These are phyloP conservation scores for Lipomyces spencermartinsiae DNA, from an alignment of 805 yeast species.

Conservation along the genomic window DNA sequence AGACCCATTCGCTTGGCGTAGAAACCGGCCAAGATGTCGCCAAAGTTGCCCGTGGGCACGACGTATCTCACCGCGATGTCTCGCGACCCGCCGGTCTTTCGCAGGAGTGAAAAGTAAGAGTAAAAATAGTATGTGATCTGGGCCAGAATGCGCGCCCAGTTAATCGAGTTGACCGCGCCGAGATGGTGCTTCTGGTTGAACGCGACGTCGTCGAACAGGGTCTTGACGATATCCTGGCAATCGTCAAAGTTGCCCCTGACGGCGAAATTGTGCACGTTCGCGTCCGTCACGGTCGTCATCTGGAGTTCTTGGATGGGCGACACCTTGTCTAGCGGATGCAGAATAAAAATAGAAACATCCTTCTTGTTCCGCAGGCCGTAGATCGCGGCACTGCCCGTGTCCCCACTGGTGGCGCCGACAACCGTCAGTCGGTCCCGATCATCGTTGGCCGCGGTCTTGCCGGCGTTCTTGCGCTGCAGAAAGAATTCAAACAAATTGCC, in stretches of 20 bases:
- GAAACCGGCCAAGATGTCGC: slow-evolving; percentile 96
- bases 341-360: slow-evolving; percentile 95
- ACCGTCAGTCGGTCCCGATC: slow-evolving; percentile 83
- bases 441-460: slow-evolving; percentile 47
- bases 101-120: slow-evolving; percentile 75
- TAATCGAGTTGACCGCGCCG: slow-evolving; percentile 97
- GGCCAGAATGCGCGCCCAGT: slow-evolving; percentile 98
- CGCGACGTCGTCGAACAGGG: slow-evolving; percentile 84
- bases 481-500: slow-evolving; percentile 97
- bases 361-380: slow-evolving; percentile 96
- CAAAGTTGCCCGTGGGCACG: slow-evolving; percentile 98
- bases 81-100: slow-evolving; percentile 40
- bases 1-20: slow-evolving; percentile 95
- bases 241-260: slow-evolving; percentile 97
- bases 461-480: slow-evolving; percentile 72
- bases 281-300: slow-evolving; percentile 95
- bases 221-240: slow-evolving; percentile 96
- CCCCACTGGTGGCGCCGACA: slow-evolving; percentile 99
- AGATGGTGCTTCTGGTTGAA: slow-evolving; percentile 90
- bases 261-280: slow-evolving; percentile 91
- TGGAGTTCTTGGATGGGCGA: slow-evolving; percentile 98
- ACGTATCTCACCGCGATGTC: slow-evolving; percentile 73
- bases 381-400: slow-evolving; percentile 98
- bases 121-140: slow-evolving; percentile 97
- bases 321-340: slow-evolving; percentile 96